Conservation (phyloP, 495 filamentous ascomycete species). For the Aspergillus baeticus region DNA sequence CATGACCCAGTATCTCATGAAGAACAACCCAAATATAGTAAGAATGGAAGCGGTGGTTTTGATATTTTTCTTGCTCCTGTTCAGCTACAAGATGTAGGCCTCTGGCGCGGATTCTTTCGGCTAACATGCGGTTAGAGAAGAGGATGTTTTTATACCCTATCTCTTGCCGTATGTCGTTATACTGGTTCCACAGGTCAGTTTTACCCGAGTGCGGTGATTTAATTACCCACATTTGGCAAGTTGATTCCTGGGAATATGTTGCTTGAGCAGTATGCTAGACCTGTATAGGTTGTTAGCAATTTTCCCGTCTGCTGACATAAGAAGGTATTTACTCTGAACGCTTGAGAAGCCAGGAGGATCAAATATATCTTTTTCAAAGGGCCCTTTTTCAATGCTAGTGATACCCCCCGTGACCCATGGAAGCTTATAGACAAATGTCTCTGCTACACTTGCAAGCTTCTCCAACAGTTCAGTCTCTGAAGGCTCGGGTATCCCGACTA, state of each 20-base stretch:
- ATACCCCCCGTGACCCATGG: conserved; percentile 34
- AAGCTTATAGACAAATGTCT: conserved; percentile 32
- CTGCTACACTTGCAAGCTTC: conserved; percentile 31
- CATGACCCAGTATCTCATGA: conserved; percentile 48
- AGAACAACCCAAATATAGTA: conserved; percentile 29
- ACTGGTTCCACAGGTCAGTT: conserved; percentile 25
- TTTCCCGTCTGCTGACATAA: background rate
- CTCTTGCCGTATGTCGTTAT: conserved; percentile 47
- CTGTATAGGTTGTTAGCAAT: conserved; percentile 9
- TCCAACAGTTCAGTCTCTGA: conserved; percentile 32
- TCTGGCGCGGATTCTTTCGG: conserved; percentile 28
- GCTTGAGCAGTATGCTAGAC: conserved; percentile 42
- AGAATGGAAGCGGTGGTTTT: conserved; percentile 35
- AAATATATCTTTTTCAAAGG: conserved; percentile 42
- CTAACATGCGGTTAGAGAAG: conserved; percentile 43
- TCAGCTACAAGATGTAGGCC: conserved; percentile 34
- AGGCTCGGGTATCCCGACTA: conserved; percentile 41
- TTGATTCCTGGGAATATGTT: conserved; percentile 39
- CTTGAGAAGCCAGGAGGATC: conserved; percentile 43
- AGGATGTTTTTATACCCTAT: conserved; percentile 50
- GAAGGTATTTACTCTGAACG: conserved; percentile 30
- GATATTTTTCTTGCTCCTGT: conserved; percentile 35
- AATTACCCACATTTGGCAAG: conserved; percentile 39
- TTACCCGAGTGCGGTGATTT: background rate
- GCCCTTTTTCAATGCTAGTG: conserved; percentile 40